These are phyloP conservation scores for Huntiella bhutanensis DNA, from an alignment of 2,329 filamentous ascomycete genomes.

Conservation along the genomic window DNA sequence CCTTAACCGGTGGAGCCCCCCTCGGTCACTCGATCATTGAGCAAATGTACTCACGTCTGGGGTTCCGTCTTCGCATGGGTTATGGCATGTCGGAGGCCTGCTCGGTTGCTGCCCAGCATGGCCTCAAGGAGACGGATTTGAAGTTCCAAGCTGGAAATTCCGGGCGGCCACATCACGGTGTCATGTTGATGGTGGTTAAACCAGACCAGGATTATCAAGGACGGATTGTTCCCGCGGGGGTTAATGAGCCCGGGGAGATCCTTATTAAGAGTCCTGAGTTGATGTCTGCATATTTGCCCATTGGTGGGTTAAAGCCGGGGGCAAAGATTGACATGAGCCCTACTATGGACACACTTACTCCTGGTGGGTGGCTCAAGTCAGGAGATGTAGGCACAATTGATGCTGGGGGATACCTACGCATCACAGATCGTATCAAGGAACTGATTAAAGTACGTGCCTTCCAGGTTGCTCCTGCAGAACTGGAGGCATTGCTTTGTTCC, in stretches of 20 bases:
- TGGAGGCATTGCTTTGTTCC: constrained; percentile 21
- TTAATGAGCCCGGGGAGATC: constrained; percentile 40
- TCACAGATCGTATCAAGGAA: constrained; percentile 56
- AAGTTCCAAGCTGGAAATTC: constrained; percentile 37
- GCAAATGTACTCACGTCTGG: constrained; percentile 42
- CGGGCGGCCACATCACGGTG: constrained; percentile 45
- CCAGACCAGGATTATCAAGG: constrained; percentile 18
- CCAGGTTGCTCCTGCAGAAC: constrained; percentile 39
- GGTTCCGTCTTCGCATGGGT: constrained; percentile 34
- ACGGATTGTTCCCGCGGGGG: constrained; percentile 13
- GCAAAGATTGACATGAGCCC: constrained; percentile 20
- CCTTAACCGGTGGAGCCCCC: constrained; percentile 46
- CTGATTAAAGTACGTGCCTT: constrained; percentile 42
- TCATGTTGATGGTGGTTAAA: constrained; percentile 45
- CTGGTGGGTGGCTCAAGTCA: constrained; percentile 51
- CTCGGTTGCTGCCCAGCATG: constrained; percentile 41
- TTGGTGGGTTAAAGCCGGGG: constrained; percentile 21
- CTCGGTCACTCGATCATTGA: constrained; percentile 33
- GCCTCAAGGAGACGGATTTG: constrained; percentile 28
- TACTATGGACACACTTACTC: constrained; percentile 21
- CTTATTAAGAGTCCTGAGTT: constrained; percentile 44
- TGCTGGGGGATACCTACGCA: constrained; percentile 35
- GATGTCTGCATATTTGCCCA: constrained; percentile 50
- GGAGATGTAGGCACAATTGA: constrained; percentile 49
- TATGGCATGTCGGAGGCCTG: constrained; percentile 62